Conservation (phyloP, 2,329 filamentous ascomycete species). For the Beauveria bassiana region DNA sequence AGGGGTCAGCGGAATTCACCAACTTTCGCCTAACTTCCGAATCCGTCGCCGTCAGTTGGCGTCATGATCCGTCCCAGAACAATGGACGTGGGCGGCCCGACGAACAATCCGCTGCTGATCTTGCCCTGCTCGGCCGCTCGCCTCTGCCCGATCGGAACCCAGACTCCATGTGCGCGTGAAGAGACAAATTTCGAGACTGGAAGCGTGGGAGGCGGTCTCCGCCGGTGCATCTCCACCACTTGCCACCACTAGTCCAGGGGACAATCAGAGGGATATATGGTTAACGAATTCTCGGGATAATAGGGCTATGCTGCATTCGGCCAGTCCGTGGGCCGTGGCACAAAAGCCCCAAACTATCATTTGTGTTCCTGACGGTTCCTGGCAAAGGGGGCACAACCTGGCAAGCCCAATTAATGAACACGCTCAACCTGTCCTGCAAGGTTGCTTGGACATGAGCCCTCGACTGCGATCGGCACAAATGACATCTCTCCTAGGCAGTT, state of each 20-base stretch:
- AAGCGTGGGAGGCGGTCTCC: not conserved
- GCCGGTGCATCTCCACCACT: not conserved
- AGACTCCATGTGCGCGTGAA: conserved; percentile 1
- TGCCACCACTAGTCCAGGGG: not conserved
- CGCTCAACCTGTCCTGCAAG: not conserved
- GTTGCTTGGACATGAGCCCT: not conserved
- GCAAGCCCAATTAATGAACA: not conserved
- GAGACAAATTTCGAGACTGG: not conserved
- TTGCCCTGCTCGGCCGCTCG: not conserved
- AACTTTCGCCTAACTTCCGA: not conserved
- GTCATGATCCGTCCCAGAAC: not conserved
- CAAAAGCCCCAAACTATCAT: not conserved
- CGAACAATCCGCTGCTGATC: not conserved
- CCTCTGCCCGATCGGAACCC: conserved; percentile 1
- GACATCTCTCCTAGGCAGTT: not conserved
- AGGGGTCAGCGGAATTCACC: not conserved
- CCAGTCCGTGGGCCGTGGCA: not conserved
- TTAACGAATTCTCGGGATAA: too few species aligned
- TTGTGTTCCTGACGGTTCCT: too few species aligned
- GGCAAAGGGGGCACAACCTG: not conserved
- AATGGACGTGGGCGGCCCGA: not conserved
- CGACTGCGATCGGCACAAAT: not conserved
- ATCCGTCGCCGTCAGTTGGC: not conserved
- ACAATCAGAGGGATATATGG: too few species aligned
- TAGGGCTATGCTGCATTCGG: not conserved